Base-by-base conservation (phyloP, 2,329 filamentous ascomycete genomes). In the Juglanconis oblonga region DNA sequence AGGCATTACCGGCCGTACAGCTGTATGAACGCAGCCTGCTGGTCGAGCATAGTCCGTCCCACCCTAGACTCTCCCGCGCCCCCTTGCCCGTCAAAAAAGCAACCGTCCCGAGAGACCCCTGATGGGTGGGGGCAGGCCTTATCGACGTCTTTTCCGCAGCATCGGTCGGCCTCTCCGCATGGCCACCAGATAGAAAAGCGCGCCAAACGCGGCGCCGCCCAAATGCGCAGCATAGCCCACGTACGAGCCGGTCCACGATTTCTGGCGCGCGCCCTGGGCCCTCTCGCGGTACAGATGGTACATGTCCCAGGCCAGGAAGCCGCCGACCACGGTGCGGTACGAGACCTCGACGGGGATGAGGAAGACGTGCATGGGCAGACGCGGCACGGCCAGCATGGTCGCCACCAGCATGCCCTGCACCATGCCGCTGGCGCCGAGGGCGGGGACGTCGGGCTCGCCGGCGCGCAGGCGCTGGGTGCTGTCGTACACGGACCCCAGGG, bases 161-260 rank as follows among this genome's bases (percentile, higher is more conserved):
- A 56, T 9, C 11, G 35, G 6, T 47, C 50, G 50, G 1, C 61
- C 57, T 44, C 52, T 57, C 45, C 61, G 48, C 54, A 62, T 44
- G 11, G 57, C 53, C 36, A 67, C 13, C 38, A 63, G 8, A 45
- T 66, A 67, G 40, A 65, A 68, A 0, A 59, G 44, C 13, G 61
- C 60, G 3, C 67, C 67, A 31, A 66, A 67, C 2, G 62, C 64
- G 1, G 64, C 64, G 9, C 67, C 67, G 3, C 67, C 67, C 1
- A 69, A 58, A 40, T 69, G 67, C 11, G 66, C 67, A 8, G 67
- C 66, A 48, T 69, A 66, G 5, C 66, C 67, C 24, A 67, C 59
- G 3, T 59, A 61, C 14, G 52, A 57, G 7, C 61, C 58, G 54
- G 49, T 53, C 54, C 58, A 64, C 52, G 52, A 57, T 40, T 58